Base-by-base conservation (phyloP, 208 protist species). In the Crithidia sp. region DNA sequence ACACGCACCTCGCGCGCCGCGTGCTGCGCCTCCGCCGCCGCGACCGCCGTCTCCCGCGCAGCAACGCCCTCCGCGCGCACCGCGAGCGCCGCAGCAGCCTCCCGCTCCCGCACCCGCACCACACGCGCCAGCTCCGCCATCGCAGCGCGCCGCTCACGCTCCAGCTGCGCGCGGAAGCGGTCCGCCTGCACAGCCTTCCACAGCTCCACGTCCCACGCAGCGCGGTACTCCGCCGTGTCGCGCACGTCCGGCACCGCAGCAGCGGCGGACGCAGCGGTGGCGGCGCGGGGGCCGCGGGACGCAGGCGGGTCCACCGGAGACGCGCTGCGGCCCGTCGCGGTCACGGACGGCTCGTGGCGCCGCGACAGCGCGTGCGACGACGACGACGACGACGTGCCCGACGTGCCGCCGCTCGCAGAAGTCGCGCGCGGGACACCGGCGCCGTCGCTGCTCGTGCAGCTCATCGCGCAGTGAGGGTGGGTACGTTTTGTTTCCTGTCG, bases 171-270 rank as follows among this genome's bases (percentile, higher is more conserved):
- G 43, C 82, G 78, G 50, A 97, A 94, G 19, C 82, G 82, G 5
- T 88, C 74, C 5, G 84, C 85, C 74, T 97, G 88, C 57, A 94
- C 75, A 10, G 84, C 87, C 59, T 94, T 93, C 91, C 93, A 97
- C 45, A 97, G 66, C 79, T 97, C 90, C 55, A 97, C 50, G 65
- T 97, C 93, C 86, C 87, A 97, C 41, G 91, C 91, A 36, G 88
- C 88, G 13, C 76, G 75, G 77, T 97, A 97, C 82, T 97, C 93
- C 17, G 74, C 76, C 9, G 91, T 95, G 61, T 86, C 79, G 6
- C 93, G 90, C 39, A 97, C 77, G 44, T 80, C 75, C 12, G 65
- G 67, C 4, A 43, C 10, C 12, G 61, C 56, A 16, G 49, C 45
- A 5, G 37, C 44, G 0, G 64, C 63, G 10, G 19, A 8, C 19